A percentile compares a stretch with the other conserved stretches of the same genome.
Evolutionary conservation across 345 rosid genomes (phyloP).

Genomic region (Hypericum perforatum): DNA sequence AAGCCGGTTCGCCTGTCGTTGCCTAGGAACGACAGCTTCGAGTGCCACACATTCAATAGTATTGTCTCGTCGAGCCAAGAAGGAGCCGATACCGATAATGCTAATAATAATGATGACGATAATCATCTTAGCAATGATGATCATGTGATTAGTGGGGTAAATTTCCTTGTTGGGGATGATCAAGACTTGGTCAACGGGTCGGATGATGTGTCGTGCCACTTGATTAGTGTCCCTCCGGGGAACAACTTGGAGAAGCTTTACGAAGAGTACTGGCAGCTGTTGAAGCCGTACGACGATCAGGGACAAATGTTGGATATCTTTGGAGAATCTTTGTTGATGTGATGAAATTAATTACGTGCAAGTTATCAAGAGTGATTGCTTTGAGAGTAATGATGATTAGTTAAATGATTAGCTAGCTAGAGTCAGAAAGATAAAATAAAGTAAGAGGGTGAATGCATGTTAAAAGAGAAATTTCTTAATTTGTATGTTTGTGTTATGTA

Average conservation of each 20-base stretch:
- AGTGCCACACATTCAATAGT: constrained; percentile 6
- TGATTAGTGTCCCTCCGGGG: constrained; percentile 4
- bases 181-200: constrained; percentile 15
- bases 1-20: constrained; percentile 30
- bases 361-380: constrained; percentile 6
- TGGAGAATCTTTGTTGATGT: constrained; percentile 24
- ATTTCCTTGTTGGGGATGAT: constrained; percentile 15
- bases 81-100: background rate
- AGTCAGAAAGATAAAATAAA: too few relatives aligned
- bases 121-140: background rate
- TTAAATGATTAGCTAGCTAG: too few relatives aligned
- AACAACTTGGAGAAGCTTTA: constrained; percentile 29
- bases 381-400: too few relatives aligned
- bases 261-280: constrained; percentile 35
- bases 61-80: constrained; percentile 11
- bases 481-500: too few relatives aligned
- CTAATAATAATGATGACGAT: too few relatives aligned
- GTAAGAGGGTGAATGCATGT: too few relatives aligned
- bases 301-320: constrained; percentile 19
- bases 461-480: too few relatives aligned
- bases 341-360: background rate
- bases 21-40: constrained; percentile 29
- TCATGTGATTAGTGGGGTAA: background rate
- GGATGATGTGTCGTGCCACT: constrained; percentile 19
- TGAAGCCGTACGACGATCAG: constrained; percentile 26